Evolutionary conservation across 2,329 filamentous ascomycete genomes (phyloP), one percentile per base, ranked within the genome.

Genomic region (Sclerotinia borealis): DNA sequence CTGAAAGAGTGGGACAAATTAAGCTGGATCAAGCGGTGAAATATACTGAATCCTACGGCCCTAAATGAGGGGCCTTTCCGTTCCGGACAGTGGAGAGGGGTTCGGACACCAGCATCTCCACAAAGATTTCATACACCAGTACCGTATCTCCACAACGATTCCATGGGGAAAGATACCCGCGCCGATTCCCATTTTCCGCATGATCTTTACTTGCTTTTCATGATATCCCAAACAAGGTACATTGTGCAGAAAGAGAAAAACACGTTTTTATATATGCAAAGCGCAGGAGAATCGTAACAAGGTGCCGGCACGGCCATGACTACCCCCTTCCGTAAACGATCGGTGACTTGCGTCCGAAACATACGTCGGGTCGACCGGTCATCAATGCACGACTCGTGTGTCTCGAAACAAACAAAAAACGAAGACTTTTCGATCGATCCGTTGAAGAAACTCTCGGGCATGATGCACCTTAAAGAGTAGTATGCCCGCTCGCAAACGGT

Each of bases 291-390:
- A 37, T 52, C 6, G 13, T 37, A 52, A 37, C 19, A 17, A 31
- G 11, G 19, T 22, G n/a, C 39, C 39, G 19, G 37, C 37, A 56
- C 54, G 54, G 54, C 39, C 39, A 34, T 56, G 27, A 25, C n/a
- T 56, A 25, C 39, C 54, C 56, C 43, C 49, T 59, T 59, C 43
- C 56, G 43, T 59, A 59, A 59, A 59, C 56, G 43, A 59, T 59
- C 43, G 15, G 56, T 59, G 34, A 47, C 43, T 45, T 59, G 31
- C 41, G 29, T 59, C 55, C 27, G 41, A 36, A 34, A 19, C 56
- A 36, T 29, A 49, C 11, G 22, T 27, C 43, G 31, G 9, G 15
- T 27, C 13, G n/a, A 25, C n/a, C 50, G n/a, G n/a, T 37, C 34
- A 34, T 34, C 10, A 22, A 56, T 22, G 27, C 52, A 31, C 25